Percentiles rank a stretch among this genome's conserved stretches.
Conservation (phyloP, 176 grass and related monocot species). For the Oryza australiensis region DNA sequence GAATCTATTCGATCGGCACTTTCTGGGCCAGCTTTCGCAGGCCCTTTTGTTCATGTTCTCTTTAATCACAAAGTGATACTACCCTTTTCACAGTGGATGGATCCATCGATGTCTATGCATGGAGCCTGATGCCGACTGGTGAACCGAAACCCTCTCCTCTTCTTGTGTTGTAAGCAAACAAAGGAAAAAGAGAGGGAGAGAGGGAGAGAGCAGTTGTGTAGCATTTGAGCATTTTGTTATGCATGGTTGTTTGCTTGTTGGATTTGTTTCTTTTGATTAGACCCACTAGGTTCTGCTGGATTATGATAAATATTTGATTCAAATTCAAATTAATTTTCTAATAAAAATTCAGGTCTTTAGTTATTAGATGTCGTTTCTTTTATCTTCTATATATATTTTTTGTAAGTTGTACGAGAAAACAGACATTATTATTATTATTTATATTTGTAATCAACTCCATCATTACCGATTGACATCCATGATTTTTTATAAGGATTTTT, state of each 20-base stretch:
- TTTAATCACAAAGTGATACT: background rate
- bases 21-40: constrained; percentile 24
- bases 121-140: constrained; percentile 9
- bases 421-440: too few relatives aligned
- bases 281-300: background rate
- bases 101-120: background rate
- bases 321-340: too few relatives aligned
- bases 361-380: too few relatives aligned
- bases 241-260: background rate
- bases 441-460: too few relatives aligned
- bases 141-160: constrained; percentile 18
- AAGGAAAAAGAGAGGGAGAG: background rate
- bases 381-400: too few relatives aligned
- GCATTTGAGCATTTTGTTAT: background rate
- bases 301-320: too few relatives aligned
- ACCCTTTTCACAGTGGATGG: background rate
- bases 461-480: too few relatives aligned
- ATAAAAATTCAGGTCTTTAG: too few relatives aligned
- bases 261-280: background rate
- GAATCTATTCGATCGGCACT: constrained; percentile 27
- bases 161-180: background rate
- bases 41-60: background rate
- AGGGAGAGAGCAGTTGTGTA: background rate
- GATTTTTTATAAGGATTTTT: too few relatives aligned
- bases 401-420: too few relatives aligned